phyloP scores from a whole-genome alignment of 495 filamentous ascomycete genomes.

The Penicillium turbatum region DNA sequence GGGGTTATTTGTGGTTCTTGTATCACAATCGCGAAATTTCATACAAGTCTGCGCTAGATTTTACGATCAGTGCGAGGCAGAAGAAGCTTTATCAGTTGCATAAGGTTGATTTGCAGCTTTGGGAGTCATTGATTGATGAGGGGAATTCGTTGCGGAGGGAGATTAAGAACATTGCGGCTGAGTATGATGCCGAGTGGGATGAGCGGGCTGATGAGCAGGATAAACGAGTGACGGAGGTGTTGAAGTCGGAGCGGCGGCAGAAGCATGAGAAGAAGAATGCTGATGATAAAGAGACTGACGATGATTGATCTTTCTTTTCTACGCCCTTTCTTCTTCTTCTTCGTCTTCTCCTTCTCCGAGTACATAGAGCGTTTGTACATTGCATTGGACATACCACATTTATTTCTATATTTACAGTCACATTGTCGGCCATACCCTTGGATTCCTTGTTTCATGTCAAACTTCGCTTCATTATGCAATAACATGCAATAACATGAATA shows the following conservation, averaged over 20 bases:
- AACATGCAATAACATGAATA: constrained; percentile 7
- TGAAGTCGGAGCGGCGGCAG: constrained; percentile 58
- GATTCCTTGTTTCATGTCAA: background rate
- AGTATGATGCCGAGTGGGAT: constrained; percentile 95
- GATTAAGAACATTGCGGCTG: constrained; percentile 73
- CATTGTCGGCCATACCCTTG: background rate
- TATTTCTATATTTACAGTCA: background rate
- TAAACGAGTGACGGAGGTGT: constrained; percentile 63
- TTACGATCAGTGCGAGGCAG: constrained; percentile 77
- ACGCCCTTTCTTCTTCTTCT: background rate
- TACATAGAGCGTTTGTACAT: background rate
- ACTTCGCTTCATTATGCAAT: background rate
- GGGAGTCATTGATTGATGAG: constrained; percentile 77
- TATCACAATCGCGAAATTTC: constrained; percentile 88
- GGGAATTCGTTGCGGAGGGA: constrained; percentile 75
- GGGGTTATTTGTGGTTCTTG: constrained; percentile 89
- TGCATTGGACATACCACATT: background rate
- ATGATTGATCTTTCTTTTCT: constrained; percentile 15
- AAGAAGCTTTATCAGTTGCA: constrained; percentile 66
- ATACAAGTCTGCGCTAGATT: constrained; percentile 78
- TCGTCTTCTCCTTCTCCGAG: background rate
- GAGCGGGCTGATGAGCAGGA: constrained; percentile 74
- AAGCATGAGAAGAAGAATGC: constrained; percentile 45
- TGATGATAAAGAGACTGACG: constrained; percentile 33
- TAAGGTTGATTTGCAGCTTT: constrained; percentile 70